Conservation (phyloP, 192 early-diverging fungal genomes). For the Coemansia sp. region DNA sequence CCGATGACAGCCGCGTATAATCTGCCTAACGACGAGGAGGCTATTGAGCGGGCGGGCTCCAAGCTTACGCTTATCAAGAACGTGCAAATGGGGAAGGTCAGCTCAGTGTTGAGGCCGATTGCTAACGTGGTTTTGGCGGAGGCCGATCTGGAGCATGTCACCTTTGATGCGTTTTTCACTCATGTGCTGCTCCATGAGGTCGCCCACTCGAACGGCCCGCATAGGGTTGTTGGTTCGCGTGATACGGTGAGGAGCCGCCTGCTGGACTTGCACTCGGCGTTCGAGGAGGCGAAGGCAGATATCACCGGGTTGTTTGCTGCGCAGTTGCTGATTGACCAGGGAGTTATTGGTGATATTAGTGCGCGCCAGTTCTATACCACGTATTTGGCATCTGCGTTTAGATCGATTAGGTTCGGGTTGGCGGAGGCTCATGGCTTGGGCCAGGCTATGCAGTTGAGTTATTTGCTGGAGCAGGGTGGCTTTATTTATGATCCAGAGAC, state of each 20-base stretch:
- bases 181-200: conserved; percentile 77
- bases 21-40: conserved; percentile 76
- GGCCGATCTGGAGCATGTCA: conserved; percentile 60
- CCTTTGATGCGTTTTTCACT: conserved; percentile 70
- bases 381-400: conserved; percentile 74
- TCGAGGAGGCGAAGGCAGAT: conserved; percentile 82
- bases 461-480: conserved; percentile 66
- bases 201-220: conserved; percentile 71
- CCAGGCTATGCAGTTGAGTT: conserved; percentile 73
- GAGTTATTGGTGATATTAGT: conserved; percentile 61
- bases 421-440: conserved; percentile 72
- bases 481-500: conserved; percentile 56
- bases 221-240: conserved; percentile 50
- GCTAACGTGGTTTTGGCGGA: conserved; percentile 57
- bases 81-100: conserved; percentile 73
- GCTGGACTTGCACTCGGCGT: conserved; percentile 70
- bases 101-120: conserved; percentile 66
- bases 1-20: conserved; percentile 81
- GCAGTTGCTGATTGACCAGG: conserved; percentile 61
- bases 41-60: conserved; percentile 67
- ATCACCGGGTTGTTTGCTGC: conserved; percentile 70
- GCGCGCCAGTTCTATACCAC: conserved; percentile 71
- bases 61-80: conserved; percentile 78
- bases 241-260: conserved; percentile 69
- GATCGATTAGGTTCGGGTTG: conserved; percentile 73